These are phyloP conservation scores for Diaporthe vaccinii DNA, from an alignment of 2,329 filamentous ascomycete species.

Conservation along the genomic window DNA sequence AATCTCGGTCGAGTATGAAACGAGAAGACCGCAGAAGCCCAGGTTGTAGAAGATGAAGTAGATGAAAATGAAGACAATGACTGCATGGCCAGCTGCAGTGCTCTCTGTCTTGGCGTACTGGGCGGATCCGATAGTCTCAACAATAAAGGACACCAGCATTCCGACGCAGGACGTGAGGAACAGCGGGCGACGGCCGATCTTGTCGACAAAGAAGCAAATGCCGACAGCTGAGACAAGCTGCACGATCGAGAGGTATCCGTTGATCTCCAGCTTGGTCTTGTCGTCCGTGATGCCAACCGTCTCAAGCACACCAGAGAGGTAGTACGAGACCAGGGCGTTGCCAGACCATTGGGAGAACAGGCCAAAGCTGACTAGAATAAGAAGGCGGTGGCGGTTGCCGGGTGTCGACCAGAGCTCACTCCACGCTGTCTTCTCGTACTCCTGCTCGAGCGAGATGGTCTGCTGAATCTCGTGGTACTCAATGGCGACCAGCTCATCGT, in stretches of 20 bases:
- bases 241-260: conserved; percentile 45
- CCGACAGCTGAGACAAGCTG: conserved; percentile 45
- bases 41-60: conserved; percentile 48
- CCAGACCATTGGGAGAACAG: conserved; percentile 72
- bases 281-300: conserved; percentile 50
- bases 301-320: conserved; percentile 52
- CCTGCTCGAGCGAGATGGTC: conserved; percentile 58
- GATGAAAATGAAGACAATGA: conserved; percentile 47
- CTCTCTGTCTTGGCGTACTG: conserved; percentile 41
- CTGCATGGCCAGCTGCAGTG: conserved; percentile 47
- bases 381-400: conserved; percentile 66
- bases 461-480: conserved; percentile 60
- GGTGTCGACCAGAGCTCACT: conserved; percentile 60
- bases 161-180: conserved; percentile 44
- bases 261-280: conserved; percentile 49
- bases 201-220: conserved; percentile 47
- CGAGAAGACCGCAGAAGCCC: conserved; percentile 46
- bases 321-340: conserved; percentile 62
- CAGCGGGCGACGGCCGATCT: conserved; percentile 45
- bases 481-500: conserved; percentile 55
- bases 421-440: conserved; percentile 61
- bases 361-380: conserved; percentile 66
- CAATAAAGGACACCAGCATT: conserved; percentile 46
- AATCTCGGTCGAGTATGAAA: conserved; percentile 47
- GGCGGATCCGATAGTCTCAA: conserved; percentile 45